Conservation (phyloP, 208 protist genomes). For the Leishmania braziliensis region DNA sequence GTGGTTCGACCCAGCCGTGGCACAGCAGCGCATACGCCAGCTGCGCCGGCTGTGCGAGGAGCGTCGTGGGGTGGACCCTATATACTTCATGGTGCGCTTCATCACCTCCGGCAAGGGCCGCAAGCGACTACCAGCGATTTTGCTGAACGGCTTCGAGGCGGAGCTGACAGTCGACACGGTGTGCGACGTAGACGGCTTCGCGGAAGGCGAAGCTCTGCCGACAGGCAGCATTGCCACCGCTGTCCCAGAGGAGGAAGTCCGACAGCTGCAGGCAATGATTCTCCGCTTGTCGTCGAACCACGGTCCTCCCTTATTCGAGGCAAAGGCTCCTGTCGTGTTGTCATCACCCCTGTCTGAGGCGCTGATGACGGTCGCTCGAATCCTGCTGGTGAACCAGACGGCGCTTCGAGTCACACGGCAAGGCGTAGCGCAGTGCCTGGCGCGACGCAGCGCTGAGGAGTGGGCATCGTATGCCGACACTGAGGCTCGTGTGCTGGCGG, state of each 20-base stretch:
- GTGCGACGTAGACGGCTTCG: constrained; percentile 36
- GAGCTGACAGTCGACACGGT: constrained; percentile 45
- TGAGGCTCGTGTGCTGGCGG: constrained; percentile 18
- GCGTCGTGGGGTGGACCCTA: constrained; percentile 44
- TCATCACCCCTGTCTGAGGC: background rate
- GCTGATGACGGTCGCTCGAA: background rate
- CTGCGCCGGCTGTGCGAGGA: constrained; percentile 36
- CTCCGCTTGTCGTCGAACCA: background rate
- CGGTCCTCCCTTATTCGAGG: background rate
- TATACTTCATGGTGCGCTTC: constrained; percentile 54
- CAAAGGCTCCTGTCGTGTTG: background rate
- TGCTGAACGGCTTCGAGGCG: constrained; percentile 40
- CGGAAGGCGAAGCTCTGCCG: constrained; percentile 39
- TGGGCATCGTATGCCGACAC: constrained; percentile 24
- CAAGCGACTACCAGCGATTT: constrained; percentile 38
- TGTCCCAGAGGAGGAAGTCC: constrained; percentile 1
- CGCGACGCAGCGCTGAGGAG: constrained; percentile 21
- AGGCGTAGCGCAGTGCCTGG: constrained; percentile 19
- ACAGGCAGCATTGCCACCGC: constrained; percentile 10
- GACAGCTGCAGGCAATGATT: background rate
- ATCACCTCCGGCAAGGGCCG: constrained; percentile 48
- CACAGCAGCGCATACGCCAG: constrained; percentile 16
- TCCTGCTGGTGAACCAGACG: constrained; percentile 13
- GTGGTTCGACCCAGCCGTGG: constrained; percentile 27
- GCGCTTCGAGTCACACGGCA: constrained; percentile 9